These are phyloP conservation scores for Penicillium antarcticum DNA, from an alignment of 495 filamentous ascomycete genomes.

Conservation along the genomic window DNA sequence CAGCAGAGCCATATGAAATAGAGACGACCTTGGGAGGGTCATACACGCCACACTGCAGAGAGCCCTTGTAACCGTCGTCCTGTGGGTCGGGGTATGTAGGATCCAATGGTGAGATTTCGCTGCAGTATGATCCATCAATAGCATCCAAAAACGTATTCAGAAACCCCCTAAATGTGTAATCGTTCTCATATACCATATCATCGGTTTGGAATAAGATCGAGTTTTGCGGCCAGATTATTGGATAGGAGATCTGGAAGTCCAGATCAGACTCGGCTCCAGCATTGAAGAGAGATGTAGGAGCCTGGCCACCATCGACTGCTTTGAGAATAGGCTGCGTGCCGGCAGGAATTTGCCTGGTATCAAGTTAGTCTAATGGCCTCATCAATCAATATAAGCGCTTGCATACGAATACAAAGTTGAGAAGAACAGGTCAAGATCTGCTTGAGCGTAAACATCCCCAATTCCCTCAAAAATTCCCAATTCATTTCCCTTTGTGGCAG, in stretches of 20 bases:
- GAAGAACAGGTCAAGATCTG: conserved; percentile 61
- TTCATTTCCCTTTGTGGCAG: conserved; percentile 35
- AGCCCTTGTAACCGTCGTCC: conserved; percentile 52
- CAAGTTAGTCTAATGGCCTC: not conserved
- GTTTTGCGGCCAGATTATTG: conserved; percentile 56
- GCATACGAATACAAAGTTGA: conserved; percentile 26
- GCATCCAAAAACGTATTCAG: conserved; percentile 55
- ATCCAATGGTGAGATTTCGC: conserved; percentile 34
- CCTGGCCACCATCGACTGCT: conserved; percentile 40
- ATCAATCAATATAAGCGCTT: not conserved
- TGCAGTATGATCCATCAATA: conserved; percentile 60
- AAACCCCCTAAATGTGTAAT: conserved; percentile 35
- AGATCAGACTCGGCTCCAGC: conserved; percentile 47
- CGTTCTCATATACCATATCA: conserved; percentile 47
- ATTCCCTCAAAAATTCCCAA: conserved; percentile 44
- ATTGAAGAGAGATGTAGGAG: conserved; percentile 26
- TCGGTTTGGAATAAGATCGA: conserved; percentile 58
- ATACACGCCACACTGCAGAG: conserved; percentile 59
- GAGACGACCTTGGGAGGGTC: conserved; percentile 59
- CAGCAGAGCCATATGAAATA: conserved; percentile 54
- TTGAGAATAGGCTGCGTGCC: conserved; percentile 40
- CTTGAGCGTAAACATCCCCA: conserved; percentile 46
- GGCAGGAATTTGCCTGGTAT: conserved; percentile 25
- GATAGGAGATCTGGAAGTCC: conserved; percentile 51
- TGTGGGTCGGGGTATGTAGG: conserved; percentile 54